These are phyloP conservation scores for Cunninghamia lanceolata DNA, from an alignment of 75 land plant species.

Conservation along the genomic window DNA sequence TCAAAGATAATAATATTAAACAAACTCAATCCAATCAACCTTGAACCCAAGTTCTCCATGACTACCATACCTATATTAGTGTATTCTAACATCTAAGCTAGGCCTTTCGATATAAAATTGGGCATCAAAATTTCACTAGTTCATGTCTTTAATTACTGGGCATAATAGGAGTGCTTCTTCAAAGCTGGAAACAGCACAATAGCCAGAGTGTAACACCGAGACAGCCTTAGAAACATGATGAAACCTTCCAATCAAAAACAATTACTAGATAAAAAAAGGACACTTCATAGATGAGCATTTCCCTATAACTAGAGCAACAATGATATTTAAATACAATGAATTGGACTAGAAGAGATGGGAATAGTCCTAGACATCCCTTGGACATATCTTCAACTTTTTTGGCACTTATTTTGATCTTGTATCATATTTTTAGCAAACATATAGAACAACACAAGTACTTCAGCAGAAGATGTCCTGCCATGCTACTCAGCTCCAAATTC, in stretches of 20 bases:
- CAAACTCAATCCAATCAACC: too few species aligned
- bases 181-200: too few species aligned
- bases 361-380: background rate
- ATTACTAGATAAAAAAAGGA: background rate
- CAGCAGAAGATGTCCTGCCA: background rate
- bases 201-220: background rate
- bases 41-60: too few species aligned
- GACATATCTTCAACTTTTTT: background rate
- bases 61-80: background rate
- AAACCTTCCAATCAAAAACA: background rate
- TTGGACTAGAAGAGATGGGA: background rate
- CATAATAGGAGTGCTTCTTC: background rate
- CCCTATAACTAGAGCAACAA: too few species aligned
- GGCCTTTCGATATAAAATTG: background rate
- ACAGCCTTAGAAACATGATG: background rate
- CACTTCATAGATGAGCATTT: background rate
- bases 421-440: background rate
- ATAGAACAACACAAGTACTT: background rate
- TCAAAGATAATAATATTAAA: too few species aligned
- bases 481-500: background rate
- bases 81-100: too few species aligned
- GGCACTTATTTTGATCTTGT: background rate
- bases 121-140: background rate
- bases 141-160: too few species aligned
- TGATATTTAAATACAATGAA: too few species aligned